A percentile compares a stretch with the other conserved stretches of the same genome.
Conservation (phyloP, 164 flowering plant genomes). For the Echeveria elegans region DNA sequence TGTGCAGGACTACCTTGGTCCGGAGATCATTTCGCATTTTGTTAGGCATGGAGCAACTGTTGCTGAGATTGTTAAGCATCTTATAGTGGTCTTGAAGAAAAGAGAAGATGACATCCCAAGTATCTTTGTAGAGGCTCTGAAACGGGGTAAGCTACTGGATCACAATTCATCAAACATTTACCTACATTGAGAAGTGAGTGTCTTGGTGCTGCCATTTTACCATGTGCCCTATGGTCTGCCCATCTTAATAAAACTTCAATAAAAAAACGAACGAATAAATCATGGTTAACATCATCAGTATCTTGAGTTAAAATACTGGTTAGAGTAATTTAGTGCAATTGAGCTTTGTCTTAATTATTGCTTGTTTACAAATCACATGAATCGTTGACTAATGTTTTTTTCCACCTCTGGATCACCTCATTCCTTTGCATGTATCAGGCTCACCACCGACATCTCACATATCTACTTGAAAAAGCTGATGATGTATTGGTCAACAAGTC, state of each 20-base stretch:
- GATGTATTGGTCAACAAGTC: slow-evolving; percentile 34
- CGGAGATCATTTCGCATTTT: slow-evolving; percentile 84
- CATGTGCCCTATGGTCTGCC: no score
- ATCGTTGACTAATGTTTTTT: neutral
- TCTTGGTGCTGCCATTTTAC: no score
- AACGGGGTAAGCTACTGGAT: slow-evolving; percentile 43
- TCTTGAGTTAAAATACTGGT: no score
- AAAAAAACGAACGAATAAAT: no score
- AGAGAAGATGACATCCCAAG: slow-evolving; percentile 47
- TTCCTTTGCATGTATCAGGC: slow-evolving; percentile 35
- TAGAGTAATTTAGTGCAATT: no score
- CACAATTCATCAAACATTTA: no score
- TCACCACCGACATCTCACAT: slow-evolving; percentile 41
- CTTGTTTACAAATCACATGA: neutral
- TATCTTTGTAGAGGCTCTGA: slow-evolving; percentile 67
- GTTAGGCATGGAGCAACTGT: slow-evolving; percentile 79
- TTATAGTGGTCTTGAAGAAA: slow-evolving; percentile 59
- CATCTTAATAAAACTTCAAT: no score
- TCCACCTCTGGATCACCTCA: neutral
- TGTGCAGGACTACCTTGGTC: slow-evolving; percentile 83
- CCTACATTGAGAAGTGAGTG: no score
- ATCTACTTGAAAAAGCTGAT: slow-evolving; percentile 33
- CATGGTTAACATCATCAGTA: no score
- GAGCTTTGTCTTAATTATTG: neutral
- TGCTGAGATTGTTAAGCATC: slow-evolving; percentile 74